These are phyloP conservation scores for Skeletonema costatum DNA, from an alignment of 108 stramenopile genomes.

Conservation along the genomic window DNA sequence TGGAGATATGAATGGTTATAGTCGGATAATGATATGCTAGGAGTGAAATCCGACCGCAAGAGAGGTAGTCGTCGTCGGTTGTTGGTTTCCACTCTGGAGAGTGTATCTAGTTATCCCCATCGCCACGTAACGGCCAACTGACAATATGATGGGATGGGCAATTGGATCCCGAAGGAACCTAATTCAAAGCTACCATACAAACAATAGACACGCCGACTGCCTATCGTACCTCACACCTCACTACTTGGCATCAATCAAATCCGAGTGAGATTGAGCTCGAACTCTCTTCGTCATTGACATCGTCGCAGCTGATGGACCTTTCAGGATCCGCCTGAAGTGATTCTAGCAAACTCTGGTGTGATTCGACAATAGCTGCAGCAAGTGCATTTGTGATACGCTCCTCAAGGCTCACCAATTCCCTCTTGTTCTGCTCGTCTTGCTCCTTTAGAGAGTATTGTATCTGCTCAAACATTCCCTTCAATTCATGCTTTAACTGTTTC, in stretches of 20 bases:
- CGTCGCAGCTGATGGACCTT: neutral
- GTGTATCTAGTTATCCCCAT: too few species aligned
- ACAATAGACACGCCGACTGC: too few species aligned
- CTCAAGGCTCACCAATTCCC: neutral
- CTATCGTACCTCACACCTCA: too few species aligned
- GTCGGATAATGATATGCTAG: too few species aligned
- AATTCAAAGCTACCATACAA: too few species aligned
- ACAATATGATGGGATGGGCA: too few species aligned
- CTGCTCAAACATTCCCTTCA: neutral
- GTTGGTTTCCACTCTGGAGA: too few species aligned
- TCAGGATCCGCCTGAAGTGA: neutral
- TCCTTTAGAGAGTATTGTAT: neutral
- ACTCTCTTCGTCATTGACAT: neutral
- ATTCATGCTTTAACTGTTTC: neutral
- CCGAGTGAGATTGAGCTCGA: neutral
- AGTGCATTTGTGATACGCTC: neutral
- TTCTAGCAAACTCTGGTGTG: neutral
- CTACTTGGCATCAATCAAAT: neutral
- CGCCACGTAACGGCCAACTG: too few species aligned
- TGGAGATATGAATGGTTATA: too few species aligned
- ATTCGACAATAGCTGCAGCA: neutral
- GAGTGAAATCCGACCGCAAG: too few species aligned
- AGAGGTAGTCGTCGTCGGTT: too few species aligned
- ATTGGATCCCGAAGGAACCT: too few species aligned
- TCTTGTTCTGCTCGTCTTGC: neutral